Evolutionary conservation across 148 eudicot species (phyloP).

Genomic region (Persicaria maculosa): DNA sequence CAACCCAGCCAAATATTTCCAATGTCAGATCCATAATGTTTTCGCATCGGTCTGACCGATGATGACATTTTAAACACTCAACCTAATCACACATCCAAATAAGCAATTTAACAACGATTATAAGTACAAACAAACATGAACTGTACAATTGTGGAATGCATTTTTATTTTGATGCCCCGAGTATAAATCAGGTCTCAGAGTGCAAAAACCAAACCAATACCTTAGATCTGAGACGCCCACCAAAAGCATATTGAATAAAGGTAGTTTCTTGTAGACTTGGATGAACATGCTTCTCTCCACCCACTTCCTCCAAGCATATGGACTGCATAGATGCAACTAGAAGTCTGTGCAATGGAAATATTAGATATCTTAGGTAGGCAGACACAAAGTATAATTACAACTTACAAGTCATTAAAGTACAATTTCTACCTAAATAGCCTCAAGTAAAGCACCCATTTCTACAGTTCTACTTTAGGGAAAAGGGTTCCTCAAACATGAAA

Average conservation of each 20-base stretch:
- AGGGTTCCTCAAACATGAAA: neutral
- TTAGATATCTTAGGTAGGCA: neutral
- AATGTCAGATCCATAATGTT: constrained; percentile 91
- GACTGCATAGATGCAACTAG: constrained; percentile 93
- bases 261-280: constrained; percentile 84
- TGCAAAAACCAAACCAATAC: constrained; percentile 24
- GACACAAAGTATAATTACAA: neutral
- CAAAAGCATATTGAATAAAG: constrained; percentile 78
- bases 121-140: neutral
- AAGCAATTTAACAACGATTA: neutral
- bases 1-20: constrained; percentile 90
- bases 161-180: neutral
- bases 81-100: constrained; percentile 34
- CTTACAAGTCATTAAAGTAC: neutral
- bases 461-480: neutral
- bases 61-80: constrained; percentile 72
- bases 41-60: constrained; percentile 75
- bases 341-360: constrained; percentile 50
- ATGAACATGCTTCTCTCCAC: constrained; percentile 76
- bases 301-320: constrained; percentile 76
- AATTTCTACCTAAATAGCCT: neutral
- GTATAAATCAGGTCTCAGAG: neutral
- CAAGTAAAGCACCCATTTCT: neutral
- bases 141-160: neutral
- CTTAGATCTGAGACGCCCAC: constrained; percentile 88